Base-by-base conservation (phyloP, 2,329 filamentous ascomycete genomes). In the Cladorrhinum sp. region DNA sequence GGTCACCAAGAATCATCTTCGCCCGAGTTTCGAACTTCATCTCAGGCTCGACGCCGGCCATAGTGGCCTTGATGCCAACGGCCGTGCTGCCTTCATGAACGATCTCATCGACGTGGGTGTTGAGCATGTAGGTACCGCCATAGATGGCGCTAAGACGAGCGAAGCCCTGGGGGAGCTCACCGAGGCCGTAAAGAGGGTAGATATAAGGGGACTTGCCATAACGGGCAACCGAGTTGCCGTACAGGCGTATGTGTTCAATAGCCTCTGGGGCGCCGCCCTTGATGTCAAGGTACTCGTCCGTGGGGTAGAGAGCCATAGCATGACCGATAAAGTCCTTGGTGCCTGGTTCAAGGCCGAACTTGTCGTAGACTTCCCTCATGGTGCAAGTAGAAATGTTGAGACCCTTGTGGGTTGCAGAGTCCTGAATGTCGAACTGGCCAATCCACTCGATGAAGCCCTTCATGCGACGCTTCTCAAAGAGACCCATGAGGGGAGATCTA, bases 171-270 rank as follows among this genome's bases (percentile, higher is more conserved):
- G 95, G 96, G 59, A 99, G 89, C 81, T 99, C 95, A 74, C 91
- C 95, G 54, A 99, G 87, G 64, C 95, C 95, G 79, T 99, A 99
- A 29, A 98, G 87, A 53, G 95, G 96, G 83, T 99, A 99, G 80
- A 99, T 98, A 82, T 98, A 99, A 50, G 95, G 96, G 12, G 93
- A 98, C 79, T 97, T 98, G 78, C 95, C 95, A 78, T 98, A 98
- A 65, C 93, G 87, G 56, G 93, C 92, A 78, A 99, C 96, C 27
- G 93, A 97, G 84, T 96, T 96, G 69, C 93, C 96, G 77, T 99
- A 99, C 51, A 99, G 84, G 67, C 91, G 87, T 75, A 99, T 97
- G 70, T 93, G 92, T 77, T 93, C 86, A 69, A 99, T 90, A 59
- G 91, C 87, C 74, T 96, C 92, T 68, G 89, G 87, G 50, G 93